Percentiles rank a stretch among this genome's conserved stretches.
Conservation (phyloP, 148 eudicot species). For the Talinum fruticosum region DNA sequence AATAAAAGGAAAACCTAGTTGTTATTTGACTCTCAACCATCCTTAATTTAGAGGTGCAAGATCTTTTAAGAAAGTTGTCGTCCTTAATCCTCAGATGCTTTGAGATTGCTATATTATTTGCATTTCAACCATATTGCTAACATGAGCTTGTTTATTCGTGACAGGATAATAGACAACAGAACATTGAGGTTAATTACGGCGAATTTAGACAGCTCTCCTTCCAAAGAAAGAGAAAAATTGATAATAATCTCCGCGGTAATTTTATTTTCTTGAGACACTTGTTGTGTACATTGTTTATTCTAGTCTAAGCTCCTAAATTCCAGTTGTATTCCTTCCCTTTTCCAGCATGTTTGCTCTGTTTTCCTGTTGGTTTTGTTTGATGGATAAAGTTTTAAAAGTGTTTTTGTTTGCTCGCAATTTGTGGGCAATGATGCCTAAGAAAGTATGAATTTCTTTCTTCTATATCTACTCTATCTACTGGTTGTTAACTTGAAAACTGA, state of each 20-base stretch:
- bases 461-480: not conserved
- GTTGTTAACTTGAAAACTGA: not conserved
- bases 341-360: not conserved
- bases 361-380: not conserved
- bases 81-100: not conserved
- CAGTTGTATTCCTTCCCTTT: not conserved
- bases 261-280: conserved; percentile 16
- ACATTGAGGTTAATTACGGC: conserved; percentile 81
- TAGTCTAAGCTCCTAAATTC: not conserved
- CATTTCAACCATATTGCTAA: conserved; percentile 14
- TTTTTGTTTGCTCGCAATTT: not conserved
- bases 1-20: not conserved
- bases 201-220: conserved; percentile 56
- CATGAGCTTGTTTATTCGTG: conserved; percentile 15
- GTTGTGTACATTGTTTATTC: not conserved
- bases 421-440: not conserved
- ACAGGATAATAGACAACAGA: conserved; percentile 87
- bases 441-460: not conserved
- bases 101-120: not conserved
- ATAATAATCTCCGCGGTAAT: conserved; percentile 71
- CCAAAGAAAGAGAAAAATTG: conserved; percentile 55
- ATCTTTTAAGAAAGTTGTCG: not conserved
- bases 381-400: not conserved
- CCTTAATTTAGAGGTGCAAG: not conserved
- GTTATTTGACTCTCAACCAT: not conserved